Base-by-base conservation (phyloP, 1,139 yeast species). In the Taiozyma sp. region DNA sequence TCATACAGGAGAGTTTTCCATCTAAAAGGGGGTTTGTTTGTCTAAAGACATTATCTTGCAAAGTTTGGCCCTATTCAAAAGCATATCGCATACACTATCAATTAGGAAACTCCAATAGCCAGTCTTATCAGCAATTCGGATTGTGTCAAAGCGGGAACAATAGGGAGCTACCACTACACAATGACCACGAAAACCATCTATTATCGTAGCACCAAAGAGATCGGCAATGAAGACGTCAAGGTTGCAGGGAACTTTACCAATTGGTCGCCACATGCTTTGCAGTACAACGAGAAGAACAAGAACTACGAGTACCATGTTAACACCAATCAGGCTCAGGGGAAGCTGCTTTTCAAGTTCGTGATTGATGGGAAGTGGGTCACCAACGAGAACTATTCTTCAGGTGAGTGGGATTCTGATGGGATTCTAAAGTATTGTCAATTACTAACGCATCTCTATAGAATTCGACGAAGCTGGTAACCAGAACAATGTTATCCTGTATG, bases 171-270 rank as follows among this genome's bases (percentile, higher is more conserved):
- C 34, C 4, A 9, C 9, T 32, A 14, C 62, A 69, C 16, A 39
- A 50, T 51, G 51, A 10, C 45, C 28, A 41, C 29, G 14, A 53
- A 53, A 5, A 45, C 41, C 2, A 45, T 55, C 43, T 34, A 34
- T 6, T 48, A 42, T 34, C 22, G 42, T 11, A 24, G 30, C 21
- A 26, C 40, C 16, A 44, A 35, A 11, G 48, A 47, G 9, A 14
- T 47, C 5, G n/a, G 49, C 10, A 48, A 47, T 11, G 49, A 50
- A n/a, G 51, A 52, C 16, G 56, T 61, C 28, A 52, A 50, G 46
- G 49, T 61, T 35, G 65, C 65, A 19, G 65, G 65, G 1, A 55
- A 54, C 52, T 61, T 61, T 53, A 60, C 56, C 45, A 43, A 49
- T 8, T 61, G 65, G 65, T 16, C 37, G 2, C 56, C 58, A 2